Evolutionary conservation across 768 basidiomycete genomes (phyloP), one percentile per base, ranked within the genome.

Genomic region (Daedaleopsis nitida): DNA sequence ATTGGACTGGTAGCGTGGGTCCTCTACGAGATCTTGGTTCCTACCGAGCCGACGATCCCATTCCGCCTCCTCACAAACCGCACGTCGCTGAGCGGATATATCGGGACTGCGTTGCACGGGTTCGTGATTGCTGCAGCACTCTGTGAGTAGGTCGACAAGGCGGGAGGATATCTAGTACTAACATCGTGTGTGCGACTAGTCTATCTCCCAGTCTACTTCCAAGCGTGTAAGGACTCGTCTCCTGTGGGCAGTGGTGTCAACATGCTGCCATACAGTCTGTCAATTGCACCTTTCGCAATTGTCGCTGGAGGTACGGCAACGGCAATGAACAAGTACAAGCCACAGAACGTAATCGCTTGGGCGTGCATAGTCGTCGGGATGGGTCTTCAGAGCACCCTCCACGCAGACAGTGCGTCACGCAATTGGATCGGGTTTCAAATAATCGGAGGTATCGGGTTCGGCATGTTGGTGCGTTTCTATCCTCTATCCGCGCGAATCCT

Each of bases 171-270:
- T 38, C n/a, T 17, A 59, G 55, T 21, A n/a, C 19, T 2, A n/a
- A 24, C 17, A 21, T 24, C 37, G 16, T 32, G 8, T 19, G 24
- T 27, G 52, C 12, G 17, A 23, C 10, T 47, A 76, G 78, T 76
- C 65, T 81, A 78, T 62, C 66, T 77, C 5, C 78, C 78, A 2
- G 75, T 78, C 16, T 82, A 78, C 66, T 81, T 78, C 64, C 81
- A 82, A 62, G 78, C 79, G 1, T 75, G 73, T 58, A 73, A 72
- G 56, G 71, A 68, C 12, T 68, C 71, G 14, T 73, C 74, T 3
- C 71, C 82, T 0, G 62, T 67, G 42, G 62, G 61, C 7, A 68
- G 72, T 3, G 71, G 71, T 3, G 70, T 72, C 10, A 62, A 70
- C 57, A 44, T 68, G 32, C 61, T 74, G 17, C 57, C 68, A 1